phyloP scores from a whole-genome alignment of 2,329 filamentous ascomycete species.

The Aureobasidium sp. region DNA sequence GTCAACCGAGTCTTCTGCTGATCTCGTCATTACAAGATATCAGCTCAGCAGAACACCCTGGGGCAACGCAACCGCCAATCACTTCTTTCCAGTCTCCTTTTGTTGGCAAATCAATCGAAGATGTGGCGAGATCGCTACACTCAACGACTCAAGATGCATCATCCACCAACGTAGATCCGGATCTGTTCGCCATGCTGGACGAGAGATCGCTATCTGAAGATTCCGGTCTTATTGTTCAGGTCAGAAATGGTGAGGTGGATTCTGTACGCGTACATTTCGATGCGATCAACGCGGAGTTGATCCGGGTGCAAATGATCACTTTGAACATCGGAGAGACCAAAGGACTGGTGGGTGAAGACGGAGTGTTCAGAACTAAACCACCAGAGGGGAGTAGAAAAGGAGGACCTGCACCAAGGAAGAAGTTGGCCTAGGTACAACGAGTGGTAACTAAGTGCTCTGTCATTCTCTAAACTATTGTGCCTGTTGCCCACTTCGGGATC shows the following conservation, averaged over 20 bases:
- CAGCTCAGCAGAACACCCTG: neutral
- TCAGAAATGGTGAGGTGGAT: neutral
- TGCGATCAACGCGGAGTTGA: neutral
- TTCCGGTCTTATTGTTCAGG: neutral
- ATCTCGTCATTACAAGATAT: neutral
- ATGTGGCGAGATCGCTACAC: neutral
- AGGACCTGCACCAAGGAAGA: neutral
- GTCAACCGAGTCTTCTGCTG: neutral
- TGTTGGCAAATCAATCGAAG: neutral
- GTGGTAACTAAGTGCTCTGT: too few species aligned
- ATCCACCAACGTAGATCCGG: neutral
- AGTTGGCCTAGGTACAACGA: neutral
- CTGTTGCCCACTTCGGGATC: too few species aligned
- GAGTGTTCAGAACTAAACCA: neutral
- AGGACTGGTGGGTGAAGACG: neutral
- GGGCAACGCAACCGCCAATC: neutral
- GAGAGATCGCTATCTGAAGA: neutral
- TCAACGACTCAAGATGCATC: too few species aligned
- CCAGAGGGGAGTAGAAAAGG: neutral
- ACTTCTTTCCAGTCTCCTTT: neutral
- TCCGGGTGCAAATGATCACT: neutral
- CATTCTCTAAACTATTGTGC: too few species aligned
- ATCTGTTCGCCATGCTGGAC: neutral
- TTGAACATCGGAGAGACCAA: neutral
- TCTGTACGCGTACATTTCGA: neutral